A percentile compares a stretch with the other conserved stretches of the same genome.
phyloP scores from a whole-genome alignment of 257 asterid species.

The Coffea eugenioides region DNA sequence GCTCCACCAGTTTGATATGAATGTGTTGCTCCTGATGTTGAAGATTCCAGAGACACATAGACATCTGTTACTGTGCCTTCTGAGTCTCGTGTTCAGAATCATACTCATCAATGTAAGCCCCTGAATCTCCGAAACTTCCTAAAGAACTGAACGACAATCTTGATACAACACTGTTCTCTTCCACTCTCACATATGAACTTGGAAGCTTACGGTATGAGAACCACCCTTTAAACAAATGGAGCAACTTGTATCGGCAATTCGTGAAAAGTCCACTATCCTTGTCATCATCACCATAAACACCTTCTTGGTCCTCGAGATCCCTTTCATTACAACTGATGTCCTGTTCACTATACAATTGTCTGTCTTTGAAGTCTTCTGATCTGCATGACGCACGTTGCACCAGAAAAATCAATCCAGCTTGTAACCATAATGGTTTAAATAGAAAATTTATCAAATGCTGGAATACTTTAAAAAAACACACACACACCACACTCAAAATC shows the following conservation, averaged over 20 bases:
- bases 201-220: slow-evolving; percentile 49
- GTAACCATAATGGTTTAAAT: not conserved
- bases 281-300: slow-evolving; percentile 23
- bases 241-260: slow-evolving; percentile 33
- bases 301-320: slow-evolving; percentile 11
- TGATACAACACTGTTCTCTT: slow-evolving; percentile 32
- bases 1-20: not conserved
- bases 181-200: slow-evolving; percentile 26
- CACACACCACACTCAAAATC: not conserved
- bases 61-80: not conserved
- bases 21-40: not conserved
- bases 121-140: slow-evolving; percentile 38
- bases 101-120: not conserved
- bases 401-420: slow-evolving; percentile 5
- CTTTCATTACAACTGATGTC: slow-evolving; percentile 21
- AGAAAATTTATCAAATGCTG: not conserved
- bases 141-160: slow-evolving; percentile 24
- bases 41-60: not conserved
- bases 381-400: slow-evolving; percentile 1
- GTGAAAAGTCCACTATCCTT: slow-evolving; percentile 22
- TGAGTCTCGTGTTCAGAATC: not conserved
- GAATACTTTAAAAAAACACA: not conserved
- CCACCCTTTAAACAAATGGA: slow-evolving; percentile 48
- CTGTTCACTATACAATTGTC: not conserved
- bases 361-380: not conserved